A percentile compares a stretch with the other conserved stretches of the same genome.
Conservation (phyloP, 805 yeast genomes). For the Wickerhamomyces ciferrii region DNA sequence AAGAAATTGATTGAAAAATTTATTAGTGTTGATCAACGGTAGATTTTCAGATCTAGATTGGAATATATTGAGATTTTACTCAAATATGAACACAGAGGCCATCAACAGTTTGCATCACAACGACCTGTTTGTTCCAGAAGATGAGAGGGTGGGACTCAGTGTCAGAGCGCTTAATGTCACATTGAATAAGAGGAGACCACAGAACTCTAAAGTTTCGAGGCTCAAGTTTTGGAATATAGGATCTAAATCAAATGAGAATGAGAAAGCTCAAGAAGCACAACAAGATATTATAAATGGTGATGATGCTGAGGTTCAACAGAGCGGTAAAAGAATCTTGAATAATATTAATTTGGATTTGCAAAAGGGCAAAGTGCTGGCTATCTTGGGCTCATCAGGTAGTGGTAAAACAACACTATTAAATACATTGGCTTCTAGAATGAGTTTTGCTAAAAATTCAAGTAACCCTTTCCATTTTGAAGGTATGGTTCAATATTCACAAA, state of each 20-base stretch:
- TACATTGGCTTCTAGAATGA: conserved; percentile 48
- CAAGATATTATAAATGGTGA: neutral
- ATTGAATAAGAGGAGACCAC: conserved; percentile 1
- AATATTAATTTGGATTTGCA: conserved; percentile 51
- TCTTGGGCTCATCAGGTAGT: conserved; percentile 86
- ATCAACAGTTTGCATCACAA: neutral
- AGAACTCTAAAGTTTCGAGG: neutral
- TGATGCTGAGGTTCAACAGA: conserved; percentile 1
- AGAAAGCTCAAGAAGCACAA: neutral
- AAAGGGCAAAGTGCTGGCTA: conserved; percentile 67
- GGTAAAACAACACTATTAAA: conserved; percentile 83
- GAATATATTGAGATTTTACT: no score
- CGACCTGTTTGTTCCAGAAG: neutral
- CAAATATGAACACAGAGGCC: neutral
- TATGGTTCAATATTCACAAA: conserved; percentile 19
- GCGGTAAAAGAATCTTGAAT: conserved; percentile 27
- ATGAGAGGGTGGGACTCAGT: conserved; percentile 4
- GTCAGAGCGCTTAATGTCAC: conserved; percentile 6
- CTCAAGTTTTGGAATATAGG: neutral
- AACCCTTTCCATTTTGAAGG: conserved; percentile 36
- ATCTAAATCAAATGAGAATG: neutral
- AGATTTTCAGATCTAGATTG: no score
- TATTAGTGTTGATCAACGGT: no score
- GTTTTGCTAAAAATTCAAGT: conserved; percentile 31
- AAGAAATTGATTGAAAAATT: no score